A percentile compares a stretch with the other conserved stretches of the same genome.
These are phyloP conservation scores for Talaromyces sp. DNA, from an alignment of 2,329 filamentous ascomycete species.

Conservation along the genomic window DNA sequence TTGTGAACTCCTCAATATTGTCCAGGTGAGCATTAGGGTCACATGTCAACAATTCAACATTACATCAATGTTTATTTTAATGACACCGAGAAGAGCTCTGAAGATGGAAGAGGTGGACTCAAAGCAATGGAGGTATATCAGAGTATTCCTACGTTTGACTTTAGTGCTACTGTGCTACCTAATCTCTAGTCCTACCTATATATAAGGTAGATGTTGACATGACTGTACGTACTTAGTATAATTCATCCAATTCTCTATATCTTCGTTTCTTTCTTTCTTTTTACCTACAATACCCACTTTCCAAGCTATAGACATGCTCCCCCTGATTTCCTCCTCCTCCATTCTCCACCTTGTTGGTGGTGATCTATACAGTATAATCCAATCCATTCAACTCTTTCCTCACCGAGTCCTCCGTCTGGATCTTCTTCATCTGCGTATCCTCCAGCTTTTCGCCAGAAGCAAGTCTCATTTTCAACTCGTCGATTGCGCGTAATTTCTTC, in stretches of 20 bases:
- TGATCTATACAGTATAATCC: slow-evolving; percentile 44
- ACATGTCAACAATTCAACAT: too few relatives aligned
- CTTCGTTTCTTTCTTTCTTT: neutral
- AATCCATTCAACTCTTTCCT: slow-evolving; percentile 74
- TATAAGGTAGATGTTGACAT: too few relatives aligned
- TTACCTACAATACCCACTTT: neutral
- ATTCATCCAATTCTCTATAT: neutral
- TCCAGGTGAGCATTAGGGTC: too few relatives aligned
- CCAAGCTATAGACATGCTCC: neutral
- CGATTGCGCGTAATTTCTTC: slow-evolving; percentile 97
- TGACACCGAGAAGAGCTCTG: too few relatives aligned
- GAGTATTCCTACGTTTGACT: too few relatives aligned
- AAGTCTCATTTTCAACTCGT: slow-evolving; percentile 95
- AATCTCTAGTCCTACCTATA: too few relatives aligned
- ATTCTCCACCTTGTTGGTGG: neutral
- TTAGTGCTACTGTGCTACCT: too few relatives aligned
- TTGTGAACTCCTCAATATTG: too few relatives aligned
- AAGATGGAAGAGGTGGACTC: too few relatives aligned
- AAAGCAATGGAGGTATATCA: too few relatives aligned
- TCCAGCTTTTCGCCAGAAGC: slow-evolving; percentile 95
- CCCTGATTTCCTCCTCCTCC: neutral
- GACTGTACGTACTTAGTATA: too few relatives aligned
- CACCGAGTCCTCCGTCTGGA: slow-evolving; percentile 79
- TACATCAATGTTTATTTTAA: too few relatives aligned
- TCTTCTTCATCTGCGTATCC: slow-evolving; percentile 98